These are phyloP conservation scores for Scalesia atractyloides DNA, from an alignment of 129 eudicot species.

Conservation along the genomic window DNA sequence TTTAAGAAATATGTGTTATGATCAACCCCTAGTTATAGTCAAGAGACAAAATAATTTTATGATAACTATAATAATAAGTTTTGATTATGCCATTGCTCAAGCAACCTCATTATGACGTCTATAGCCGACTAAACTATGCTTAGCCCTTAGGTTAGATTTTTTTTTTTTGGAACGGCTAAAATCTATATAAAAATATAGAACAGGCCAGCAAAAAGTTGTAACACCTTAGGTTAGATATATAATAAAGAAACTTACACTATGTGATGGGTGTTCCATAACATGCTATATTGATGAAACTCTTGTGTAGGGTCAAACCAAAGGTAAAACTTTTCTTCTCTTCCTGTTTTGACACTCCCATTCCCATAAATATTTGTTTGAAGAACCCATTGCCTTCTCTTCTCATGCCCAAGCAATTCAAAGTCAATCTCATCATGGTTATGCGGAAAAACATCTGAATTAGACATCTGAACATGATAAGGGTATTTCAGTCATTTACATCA, in stretches of 20 bases:
- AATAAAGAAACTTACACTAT: slow-evolving; percentile 64
- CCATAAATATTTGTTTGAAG: slow-evolving; percentile 94
- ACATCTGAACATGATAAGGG: slow-evolving; percentile 51
- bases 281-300: slow-evolving; percentile 78
- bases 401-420: slow-evolving; percentile 90
- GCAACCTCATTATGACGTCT: background rate
- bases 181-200: no score
- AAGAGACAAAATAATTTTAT: no score
- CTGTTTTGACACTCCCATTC: slow-evolving; percentile 86
- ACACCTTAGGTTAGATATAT: background rate
- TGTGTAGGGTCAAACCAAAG: slow-evolving; percentile 95
- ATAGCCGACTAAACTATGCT: slow-evolving; percentile 1
- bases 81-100: background rate
- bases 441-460: slow-evolving; percentile 71
- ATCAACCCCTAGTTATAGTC: no score
- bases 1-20: no score
- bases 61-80: background rate
- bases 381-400: slow-evolving; percentile 75
- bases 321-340: slow-evolving; percentile 90
- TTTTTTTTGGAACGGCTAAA: no score
- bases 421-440: slow-evolving; percentile 96
- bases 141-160: no score
- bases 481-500: slow-evolving; percentile 16
- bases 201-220: no score
- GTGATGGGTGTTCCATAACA: slow-evolving; percentile 92